Evolutionary conservation across 352 stramenopile species (phyloP).

Genomic region (Globisporangium iwayamae): DNA sequence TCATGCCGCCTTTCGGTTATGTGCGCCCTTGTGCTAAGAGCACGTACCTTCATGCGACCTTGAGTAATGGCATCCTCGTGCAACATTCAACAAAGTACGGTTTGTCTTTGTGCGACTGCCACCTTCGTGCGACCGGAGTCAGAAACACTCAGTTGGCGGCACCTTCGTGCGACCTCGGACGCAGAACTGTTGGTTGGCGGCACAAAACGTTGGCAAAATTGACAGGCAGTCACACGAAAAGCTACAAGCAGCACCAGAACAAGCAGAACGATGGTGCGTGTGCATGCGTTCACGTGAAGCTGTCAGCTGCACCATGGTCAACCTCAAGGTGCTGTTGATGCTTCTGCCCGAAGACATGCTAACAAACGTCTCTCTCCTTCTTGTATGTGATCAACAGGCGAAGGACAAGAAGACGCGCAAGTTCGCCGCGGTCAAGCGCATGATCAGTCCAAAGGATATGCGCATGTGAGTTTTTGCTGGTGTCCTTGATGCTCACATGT

Average conservation of each 20-base stretch:
- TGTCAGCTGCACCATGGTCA: no score
- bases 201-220: slow-evolving; percentile 14
- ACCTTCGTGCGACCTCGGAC: slow-evolving; percentile 16
- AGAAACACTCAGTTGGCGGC: slow-evolving; percentile 17
- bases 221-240: slow-evolving; percentile 3
- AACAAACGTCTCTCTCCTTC: neutral
- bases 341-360: slow-evolving; percentile 1
- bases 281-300: neutral
- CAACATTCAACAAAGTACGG: neutral
- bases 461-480: slow-evolving; percentile 80
- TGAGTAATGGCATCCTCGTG: no score
- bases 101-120: neutral
- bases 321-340: neutral
- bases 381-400: slow-evolving; percentile 37
- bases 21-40: no score
- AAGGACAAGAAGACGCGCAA: slow-evolving; percentile 99
- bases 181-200: slow-evolving; percentile 20
- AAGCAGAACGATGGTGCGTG: slow-evolving; percentile 18
- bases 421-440: slow-evolving; percentile 97
- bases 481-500: neutral
- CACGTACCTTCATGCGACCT: no score
- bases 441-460: slow-evolving; percentile 97
- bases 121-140: neutral
- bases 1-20: no score
- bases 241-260: slow-evolving; percentile 4